Evolutionary conservation across 768 basidiomycete species (phyloP), one percentile per base, ranked within the genome.

Genomic region (Suillus luteus): DNA sequence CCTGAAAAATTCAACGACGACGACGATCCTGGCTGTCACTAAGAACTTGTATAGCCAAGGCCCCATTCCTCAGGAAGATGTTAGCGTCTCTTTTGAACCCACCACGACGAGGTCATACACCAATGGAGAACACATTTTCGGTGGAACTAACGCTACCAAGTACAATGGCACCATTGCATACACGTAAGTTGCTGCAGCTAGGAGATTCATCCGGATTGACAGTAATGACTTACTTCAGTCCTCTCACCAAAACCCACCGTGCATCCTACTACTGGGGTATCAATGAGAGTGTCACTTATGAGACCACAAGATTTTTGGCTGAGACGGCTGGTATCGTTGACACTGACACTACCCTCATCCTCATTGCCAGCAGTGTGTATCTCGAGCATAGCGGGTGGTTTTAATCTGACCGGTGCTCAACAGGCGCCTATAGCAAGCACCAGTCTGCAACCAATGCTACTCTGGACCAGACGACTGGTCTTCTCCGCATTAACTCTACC

Each of bases 251-350:
- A 22, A 83, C 81, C 5, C 68, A 59, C 22, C 86, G 86, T 33
- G 78, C 84, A 38, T 74, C 65, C 58, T 66, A 73, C 31, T 87
- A 79, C 78, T 87, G 86, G 87, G 87, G 87, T 33, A 84, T 88
- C 64, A 77, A 85, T 70, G 80, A 87, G 72, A 78, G 79, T 62
- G 77, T 87, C 64, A 77, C 75, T n/a, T 86, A 85, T 63, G 84
- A 85, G 6, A 69, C 75, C 9, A 81, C 75, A 11, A 74, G 75
- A 27, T 83, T 87, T 58, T 73, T 87, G 58, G 27, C 75, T 6
- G 71, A 46, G 44, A 46, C 61, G 54, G 82, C 84, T 44, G 87
- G 86, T 64, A 46, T 46, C 5, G 44, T 46, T 11, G 44, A 46
- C 44, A 46, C 44, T 46, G 44, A n/a, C n/a, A 46, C 83, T 12